phyloP scores from a whole-genome alignment of 768 basidiomycete genomes.

The Lentinus tigrinus region DNA sequence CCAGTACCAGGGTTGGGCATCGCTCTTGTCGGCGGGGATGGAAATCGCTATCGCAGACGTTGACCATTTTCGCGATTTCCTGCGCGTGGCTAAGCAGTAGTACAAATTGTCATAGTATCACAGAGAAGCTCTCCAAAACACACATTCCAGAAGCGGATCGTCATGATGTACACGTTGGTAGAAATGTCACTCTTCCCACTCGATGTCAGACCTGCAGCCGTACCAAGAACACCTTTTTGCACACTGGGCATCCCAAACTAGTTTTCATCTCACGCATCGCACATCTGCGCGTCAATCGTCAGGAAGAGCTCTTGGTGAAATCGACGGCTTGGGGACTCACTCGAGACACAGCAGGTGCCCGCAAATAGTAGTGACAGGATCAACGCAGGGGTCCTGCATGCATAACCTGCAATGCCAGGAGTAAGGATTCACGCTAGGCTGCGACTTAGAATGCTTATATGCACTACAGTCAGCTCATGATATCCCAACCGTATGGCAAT shows the following conservation, averaged over 20 bases:
- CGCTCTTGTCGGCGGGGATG: too few relatives aligned
- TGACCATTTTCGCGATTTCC: too few relatives aligned
- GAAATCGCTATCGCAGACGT: too few relatives aligned
- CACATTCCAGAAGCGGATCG: too few relatives aligned
- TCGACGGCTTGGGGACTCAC: slow-evolving; percentile 8
- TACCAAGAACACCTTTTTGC: slow-evolving; percentile 18
- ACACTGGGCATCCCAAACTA: slow-evolving; percentile 19
- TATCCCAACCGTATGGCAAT: neutral
- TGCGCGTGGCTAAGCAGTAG: too few relatives aligned
- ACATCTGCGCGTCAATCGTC: slow-evolving; percentile 13
- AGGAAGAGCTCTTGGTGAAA: neutral
- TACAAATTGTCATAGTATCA: too few relatives aligned
- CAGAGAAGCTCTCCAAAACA: too few relatives aligned
- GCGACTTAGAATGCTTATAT: neutral
- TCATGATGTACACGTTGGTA: too few relatives aligned
- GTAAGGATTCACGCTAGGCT: neutral
- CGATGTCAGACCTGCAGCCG: slow-evolving; percentile 12
- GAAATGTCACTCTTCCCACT: too few relatives aligned
- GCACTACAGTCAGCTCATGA: neutral
- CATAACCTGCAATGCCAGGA: slow-evolving; percentile 25
- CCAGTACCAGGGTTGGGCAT: too few relatives aligned
- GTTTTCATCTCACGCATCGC: slow-evolving; percentile 12
- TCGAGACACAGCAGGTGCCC: slow-evolving; percentile 29
- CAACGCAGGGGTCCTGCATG: slow-evolving; percentile 16
- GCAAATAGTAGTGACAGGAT: slow-evolving; percentile 25